Base-by-base conservation (phyloP, 352 stramenopile species). In the Phytophthora vignae region DNA sequence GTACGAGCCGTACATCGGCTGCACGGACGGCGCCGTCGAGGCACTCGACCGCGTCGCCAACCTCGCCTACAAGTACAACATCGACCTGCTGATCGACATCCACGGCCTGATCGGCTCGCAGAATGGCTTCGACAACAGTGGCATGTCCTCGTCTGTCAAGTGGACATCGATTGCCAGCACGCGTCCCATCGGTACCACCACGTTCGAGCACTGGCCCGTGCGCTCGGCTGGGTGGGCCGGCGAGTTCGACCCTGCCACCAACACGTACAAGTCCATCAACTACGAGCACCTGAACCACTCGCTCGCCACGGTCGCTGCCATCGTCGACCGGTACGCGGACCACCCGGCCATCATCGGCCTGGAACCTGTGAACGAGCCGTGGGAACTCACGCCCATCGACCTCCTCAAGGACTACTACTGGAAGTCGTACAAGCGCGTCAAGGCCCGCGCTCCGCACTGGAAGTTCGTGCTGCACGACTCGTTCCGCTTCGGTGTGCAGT, bases 401-500 rank as follows among this genome's bases (percentile, higher is more conserved):
- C 77, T 93, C 25, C 79, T 99, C 53, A 98, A 98, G 74, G 78
- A 96, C 19, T 99, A 98, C 77, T 99, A 99, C 83, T 99, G 94
- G 95, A 96, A 98, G 75, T 93, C 90, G 48, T 99, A 99, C 82
- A 93, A 98, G 66, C 94, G 96, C 63, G 86, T 98, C 29, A 98
- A 98, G 74, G 82, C 79, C 52, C 79, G 92, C 27, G 96, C 95
- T 17, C 95, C 95, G 0, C 90, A 97, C 55, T 99, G 96, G 96
- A 98, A 98, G 71, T 98, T 98, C 69, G 90, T 98, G 57, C 93
- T 99, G 64, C 95, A 99, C 81, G 96, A 99, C 82, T 98, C 92
- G 53, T 99, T 99, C 82, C 88, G 94, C 52, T 98, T 99, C 59
- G 82, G 79, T 4, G 69, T 91, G 0, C 58, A 89, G 63, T 88